These are phyloP conservation scores for Perkinsus olseni DNA, from an alignment of 169 alveolate genomes.

Conservation along the genomic window DNA sequence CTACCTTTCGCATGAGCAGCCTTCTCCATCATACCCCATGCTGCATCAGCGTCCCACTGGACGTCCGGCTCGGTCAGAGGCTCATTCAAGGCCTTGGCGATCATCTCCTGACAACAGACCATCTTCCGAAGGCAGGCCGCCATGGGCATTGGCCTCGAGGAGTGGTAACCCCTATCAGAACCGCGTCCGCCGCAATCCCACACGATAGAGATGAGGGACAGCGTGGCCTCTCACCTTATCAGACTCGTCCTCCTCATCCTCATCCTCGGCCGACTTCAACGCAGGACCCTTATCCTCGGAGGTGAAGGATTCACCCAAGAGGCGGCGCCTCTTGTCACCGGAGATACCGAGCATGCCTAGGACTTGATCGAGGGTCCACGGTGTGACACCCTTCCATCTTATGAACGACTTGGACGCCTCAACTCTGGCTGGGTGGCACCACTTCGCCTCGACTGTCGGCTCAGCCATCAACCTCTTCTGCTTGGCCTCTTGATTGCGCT, in stretches of 20 bases:
- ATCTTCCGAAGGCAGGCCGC: no score
- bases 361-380: not conserved
- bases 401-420: not conserved
- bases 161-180: no score
- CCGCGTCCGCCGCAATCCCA: no score
- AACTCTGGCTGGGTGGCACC: not conserved
- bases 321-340: not conserved
- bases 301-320: not conserved
- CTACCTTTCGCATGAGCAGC: not conserved
- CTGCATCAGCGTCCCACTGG: not conserved
- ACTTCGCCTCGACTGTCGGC: not conserved
- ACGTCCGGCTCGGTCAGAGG: not conserved
- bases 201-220: no score
- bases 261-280: not conserved
- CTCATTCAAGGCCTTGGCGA: not conserved
- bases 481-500: not conserved
- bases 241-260: not conserved
- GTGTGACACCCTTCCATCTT: not conserved
- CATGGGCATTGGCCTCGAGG: no score
- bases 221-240: not conserved
- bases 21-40: not conserved
- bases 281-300: not conserved
- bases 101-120: not conserved
- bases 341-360: not conserved
- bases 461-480: not conserved